Evolutionary conservation across 495 filamentous ascomycete genomes (phyloP).

Genomic region (Recurvomyces mirabilis): DNA sequence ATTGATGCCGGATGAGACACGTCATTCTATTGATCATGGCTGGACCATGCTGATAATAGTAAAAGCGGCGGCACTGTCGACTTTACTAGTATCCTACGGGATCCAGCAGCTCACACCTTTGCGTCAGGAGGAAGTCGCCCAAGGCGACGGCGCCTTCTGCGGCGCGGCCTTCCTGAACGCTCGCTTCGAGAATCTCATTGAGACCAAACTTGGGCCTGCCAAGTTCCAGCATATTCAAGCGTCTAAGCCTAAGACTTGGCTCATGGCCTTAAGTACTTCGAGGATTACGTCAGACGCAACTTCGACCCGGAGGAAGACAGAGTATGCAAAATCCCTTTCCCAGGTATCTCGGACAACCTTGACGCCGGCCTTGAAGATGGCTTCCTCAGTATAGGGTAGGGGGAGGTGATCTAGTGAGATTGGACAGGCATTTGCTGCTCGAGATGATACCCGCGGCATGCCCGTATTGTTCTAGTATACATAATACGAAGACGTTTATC

Average conservation of each 20-base stretch:
- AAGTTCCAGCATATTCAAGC: slow-evolving; percentile 1
- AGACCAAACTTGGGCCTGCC: slow-evolving; percentile 1
- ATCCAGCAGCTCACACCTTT: slow-evolving; percentile 18
- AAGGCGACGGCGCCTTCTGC: slow-evolving; percentile 8
- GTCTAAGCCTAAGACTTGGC: not conserved
- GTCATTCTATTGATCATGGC: too few species aligned
- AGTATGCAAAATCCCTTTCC: slow-evolving; percentile 28
- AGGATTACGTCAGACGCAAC: slow-evolving; percentile 47
- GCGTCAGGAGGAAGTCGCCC: slow-evolving; percentile 7
- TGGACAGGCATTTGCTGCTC: too few species aligned
- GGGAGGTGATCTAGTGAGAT: too few species aligned
- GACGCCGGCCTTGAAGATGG: slow-evolving; percentile 17
- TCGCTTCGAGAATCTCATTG: slow-evolving; percentile 9
- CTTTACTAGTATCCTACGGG: slow-evolving; percentile 47
- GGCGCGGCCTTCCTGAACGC: slow-evolving; percentile 7
- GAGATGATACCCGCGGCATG: too few species aligned
- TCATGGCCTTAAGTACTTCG: slow-evolving; percentile 17
- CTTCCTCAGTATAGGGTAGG: too few species aligned
- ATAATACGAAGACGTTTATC: not conserved
- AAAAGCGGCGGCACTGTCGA: too few species aligned
- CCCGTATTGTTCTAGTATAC: too few species aligned
- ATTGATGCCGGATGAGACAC: too few species aligned
- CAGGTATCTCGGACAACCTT: slow-evolving; percentile 23
- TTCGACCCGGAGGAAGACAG: slow-evolving; percentile 15
- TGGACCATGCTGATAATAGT: too few species aligned